A percentile compares a stretch with the other conserved stretches of the same genome.
Evolutionary conservation across 192 early-diverging fungal genomes (phyloP).

Genomic region (Coemansia sp.): DNA sequence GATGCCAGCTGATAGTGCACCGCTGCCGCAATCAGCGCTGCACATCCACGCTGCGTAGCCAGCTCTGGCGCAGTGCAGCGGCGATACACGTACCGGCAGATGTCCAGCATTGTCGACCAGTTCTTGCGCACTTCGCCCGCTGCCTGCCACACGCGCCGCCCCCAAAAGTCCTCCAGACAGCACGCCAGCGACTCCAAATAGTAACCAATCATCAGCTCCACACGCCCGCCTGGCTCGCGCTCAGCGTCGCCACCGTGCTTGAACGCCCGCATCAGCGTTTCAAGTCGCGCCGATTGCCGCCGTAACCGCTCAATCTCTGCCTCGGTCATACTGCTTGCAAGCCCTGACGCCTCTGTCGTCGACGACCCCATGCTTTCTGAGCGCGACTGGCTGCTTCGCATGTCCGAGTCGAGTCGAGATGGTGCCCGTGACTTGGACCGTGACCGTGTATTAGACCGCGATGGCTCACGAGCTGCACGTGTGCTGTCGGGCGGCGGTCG

Average conservation of each 20-base stretch:
- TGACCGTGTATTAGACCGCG: slow-evolving; percentile 1
- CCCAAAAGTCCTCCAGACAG: slow-evolving; percentile 49
- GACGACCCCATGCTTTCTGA: not conserved
- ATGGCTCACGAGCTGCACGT: not conserved
- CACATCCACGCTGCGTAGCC: slow-evolving; percentile 31
- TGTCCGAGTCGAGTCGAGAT: not conserved
- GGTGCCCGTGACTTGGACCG: slow-evolving; percentile 5
- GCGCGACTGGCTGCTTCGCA: not conserved
- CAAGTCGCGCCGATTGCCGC: slow-evolving; percentile 28
- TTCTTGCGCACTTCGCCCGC: slow-evolving; percentile 33
- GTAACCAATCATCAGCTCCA: slow-evolving; percentile 35
- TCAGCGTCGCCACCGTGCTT: slow-evolving; percentile 48
- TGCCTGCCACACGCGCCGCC: slow-evolving; percentile 24
- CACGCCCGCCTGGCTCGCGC: slow-evolving; percentile 21
- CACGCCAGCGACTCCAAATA: slow-evolving; percentile 52
- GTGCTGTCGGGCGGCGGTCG: not conserved
- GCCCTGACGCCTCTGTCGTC: slow-evolving; percentile 1
- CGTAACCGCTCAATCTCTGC: slow-evolving; percentile 28
- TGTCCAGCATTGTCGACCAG: slow-evolving; percentile 40
- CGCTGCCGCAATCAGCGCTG: slow-evolving; percentile 23
- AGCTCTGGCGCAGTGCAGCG: slow-evolving; percentile 19
- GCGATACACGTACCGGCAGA: slow-evolving; percentile 33
- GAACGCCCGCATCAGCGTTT: slow-evolving; percentile 31
- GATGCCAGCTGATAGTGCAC: slow-evolving; percentile 43
- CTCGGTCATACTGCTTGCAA: slow-evolving; percentile 7